These are phyloP conservation scores for Vaccinium corymbosum DNA, from an alignment of 148 eudicot species.

Conservation along the genomic window DNA sequence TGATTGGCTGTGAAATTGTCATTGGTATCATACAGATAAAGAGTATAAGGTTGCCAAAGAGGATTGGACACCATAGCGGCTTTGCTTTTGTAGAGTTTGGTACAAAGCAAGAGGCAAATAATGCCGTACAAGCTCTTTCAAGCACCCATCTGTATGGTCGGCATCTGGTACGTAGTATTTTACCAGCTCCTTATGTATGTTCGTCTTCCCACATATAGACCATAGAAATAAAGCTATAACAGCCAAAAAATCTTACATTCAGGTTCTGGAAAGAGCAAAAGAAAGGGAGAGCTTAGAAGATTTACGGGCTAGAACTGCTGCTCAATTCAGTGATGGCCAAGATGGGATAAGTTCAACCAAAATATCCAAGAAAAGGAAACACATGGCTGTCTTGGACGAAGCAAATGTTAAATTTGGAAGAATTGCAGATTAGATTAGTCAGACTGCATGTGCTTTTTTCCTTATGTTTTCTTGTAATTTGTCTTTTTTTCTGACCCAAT, in stretches of 20 bases:
- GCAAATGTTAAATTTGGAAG: constrained; percentile 30
- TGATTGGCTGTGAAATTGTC: neutral
- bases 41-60: constrained; percentile 77
- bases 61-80: constrained; percentile 83
- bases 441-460: neutral
- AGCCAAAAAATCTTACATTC: constrained; percentile 5
- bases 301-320: constrained; percentile 77
- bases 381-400: constrained; percentile 34
- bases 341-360: constrained; percentile 38
- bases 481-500: neutral
- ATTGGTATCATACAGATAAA: constrained; percentile 48
- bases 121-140: constrained; percentile 84
- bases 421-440: constrained; percentile 21
- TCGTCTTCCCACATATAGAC: neutral
- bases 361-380: constrained; percentile 63
- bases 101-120: constrained; percentile 90
- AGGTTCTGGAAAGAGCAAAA: constrained; percentile 93
- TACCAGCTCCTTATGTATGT: neutral
- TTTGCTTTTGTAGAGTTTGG: constrained; percentile 92
- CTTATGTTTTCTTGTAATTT: neutral
- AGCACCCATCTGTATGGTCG: constrained; percentile 93
- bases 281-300: constrained; percentile 94
- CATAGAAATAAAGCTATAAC: neutral
- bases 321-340: constrained; percentile 62
- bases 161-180: constrained; percentile 62